Evolutionary conservation across 768 basidiomycete species (phyloP), one percentile per base, ranked within the genome.

Genomic region (Crepidotus variabilis): DNA sequence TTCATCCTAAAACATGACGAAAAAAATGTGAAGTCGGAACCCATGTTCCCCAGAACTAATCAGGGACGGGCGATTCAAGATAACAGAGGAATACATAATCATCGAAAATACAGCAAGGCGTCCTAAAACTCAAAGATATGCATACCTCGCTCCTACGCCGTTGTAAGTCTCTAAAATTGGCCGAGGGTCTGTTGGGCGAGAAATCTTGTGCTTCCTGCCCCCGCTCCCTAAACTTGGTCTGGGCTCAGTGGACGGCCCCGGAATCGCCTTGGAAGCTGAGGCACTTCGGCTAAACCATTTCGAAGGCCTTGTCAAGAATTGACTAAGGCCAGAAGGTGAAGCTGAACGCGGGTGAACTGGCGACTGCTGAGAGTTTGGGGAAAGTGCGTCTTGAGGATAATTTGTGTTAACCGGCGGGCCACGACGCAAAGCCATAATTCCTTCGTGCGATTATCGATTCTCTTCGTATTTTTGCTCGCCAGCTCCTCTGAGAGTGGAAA

Each of bases 141-240:
- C 85, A 72, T 71, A 87, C 88, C 78, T 78, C 56, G 77, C 74
- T 52, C 72, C 67, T 36, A 49, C 54, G 22, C 69, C 76, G 24
- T 73, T 72, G 61, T 82, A 82, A 1, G 71, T 73, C 60, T 88
- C 84, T 60, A 88, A 69, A 53, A 92, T 87, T 2, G 89, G 91
- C 20, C 90, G 74, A 8, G 89, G 90, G 63, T 92, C 91, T 4
- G 89, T 90, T 1, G 90, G 90, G 47, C 86, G 84, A 32, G 91
- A 92, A 35, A 92, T 93, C 77, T 90, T 92, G 52, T 83, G 87
- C 59, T 87, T 90, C 46, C 69, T 58, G 2, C 66, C 63, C 10
- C 67, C 69, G 24, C 71, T 72, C 52, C 70, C 67, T 22, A 68
- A 60, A 58, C 81, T 85, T 0, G 78, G 61, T 56, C 84, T 72